Evolutionary conservation across 768 basidiomycete genomes (phyloP), one percentile per base, ranked within the genome.

Genomic region (Boletus subparvulus): DNA sequence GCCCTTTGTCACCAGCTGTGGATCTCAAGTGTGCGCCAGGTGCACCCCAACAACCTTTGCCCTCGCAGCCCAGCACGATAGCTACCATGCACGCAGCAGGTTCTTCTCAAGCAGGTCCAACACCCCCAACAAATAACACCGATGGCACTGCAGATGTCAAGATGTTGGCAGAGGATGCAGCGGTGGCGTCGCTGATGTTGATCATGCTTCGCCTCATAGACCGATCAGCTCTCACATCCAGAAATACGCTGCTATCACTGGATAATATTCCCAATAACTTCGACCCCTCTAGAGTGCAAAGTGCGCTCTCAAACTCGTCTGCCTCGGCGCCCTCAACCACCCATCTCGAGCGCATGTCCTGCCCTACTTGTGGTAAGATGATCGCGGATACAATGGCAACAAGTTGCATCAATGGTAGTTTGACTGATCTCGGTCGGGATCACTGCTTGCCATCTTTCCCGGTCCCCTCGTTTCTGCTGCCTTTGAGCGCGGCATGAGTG

Each of bases 401-500:
- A 36, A 65, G 59, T 51, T 62, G 59, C 14, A 59, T 74, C 51
- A 65, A 62, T 26, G 36, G 59, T 10, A 57, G 57, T 35, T 74
- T 50, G 28, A 58, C 40, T 62, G 58, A 55, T 63, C 67, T 46
- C 70, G 69, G 0, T 70, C 70, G 0, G 71, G 73, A 16, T 73
- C 71, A 19, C 71, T 73, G 4, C 74, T 83, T 47, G 78, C 84
- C 41, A 75, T 83, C 8, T 76, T 80, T 19, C 79, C 80, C 37
- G 84, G 85, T 67, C 80, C 82, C 21, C 76, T 84, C 42, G 80
- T 78, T 39, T 74, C 77, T 16, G 83, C 83, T 2, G 82, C 82
- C 5, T 78, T 77, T 52, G 82, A 84, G 69, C 79, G 79, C 59
- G 83, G 83, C 47, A 79, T 86, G 78, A 83, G 81, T 55, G 84